These are phyloP conservation scores for Paramecium biaurelia DNA, from an alignment of 73 alveolate genomes.

Conservation along the genomic window DNA sequence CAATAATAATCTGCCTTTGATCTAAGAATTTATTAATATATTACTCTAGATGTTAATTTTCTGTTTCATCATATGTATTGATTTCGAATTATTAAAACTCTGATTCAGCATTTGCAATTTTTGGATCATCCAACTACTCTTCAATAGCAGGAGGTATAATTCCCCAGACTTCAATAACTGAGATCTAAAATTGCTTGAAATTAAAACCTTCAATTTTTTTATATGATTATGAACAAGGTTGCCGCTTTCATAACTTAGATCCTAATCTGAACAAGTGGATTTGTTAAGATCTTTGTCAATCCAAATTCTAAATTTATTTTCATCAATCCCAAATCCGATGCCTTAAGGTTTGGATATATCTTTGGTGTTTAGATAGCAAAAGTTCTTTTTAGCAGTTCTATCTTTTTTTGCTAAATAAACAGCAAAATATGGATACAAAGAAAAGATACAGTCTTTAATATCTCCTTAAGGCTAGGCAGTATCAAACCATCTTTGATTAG, in stretches of 20 bases:
- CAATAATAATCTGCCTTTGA: conserved; percentile 48
- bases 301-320: conserved; percentile 24
- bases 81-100: not conserved
- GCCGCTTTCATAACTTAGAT: conserved; percentile 14
- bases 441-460: conserved; percentile 15
- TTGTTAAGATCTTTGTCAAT: not conserved
- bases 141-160: conserved; percentile 5
- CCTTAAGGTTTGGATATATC: not conserved
- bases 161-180: conserved; percentile 36
- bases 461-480: conserved; percentile 37
- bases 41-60: not conserved
- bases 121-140: not conserved
- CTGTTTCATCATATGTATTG: not conserved
- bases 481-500: conserved; percentile 57
- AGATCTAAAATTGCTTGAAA: not conserved
- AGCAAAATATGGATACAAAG: not conserved
- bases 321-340: conserved; percentile 27
- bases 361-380: conserved; percentile 15
- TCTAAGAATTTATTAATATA: not conserved
- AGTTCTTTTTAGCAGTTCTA: conserved; percentile 37
- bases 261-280: not conserved
- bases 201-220: not conserved
- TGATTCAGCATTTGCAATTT: conserved; percentile 11
- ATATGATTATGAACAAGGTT: not conserved
- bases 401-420: not conserved